These are phyloP conservation scores for Fusarium sp. DNA, from an alignment of 2,329 filamentous ascomycete genomes.

Conservation along the genomic window DNA sequence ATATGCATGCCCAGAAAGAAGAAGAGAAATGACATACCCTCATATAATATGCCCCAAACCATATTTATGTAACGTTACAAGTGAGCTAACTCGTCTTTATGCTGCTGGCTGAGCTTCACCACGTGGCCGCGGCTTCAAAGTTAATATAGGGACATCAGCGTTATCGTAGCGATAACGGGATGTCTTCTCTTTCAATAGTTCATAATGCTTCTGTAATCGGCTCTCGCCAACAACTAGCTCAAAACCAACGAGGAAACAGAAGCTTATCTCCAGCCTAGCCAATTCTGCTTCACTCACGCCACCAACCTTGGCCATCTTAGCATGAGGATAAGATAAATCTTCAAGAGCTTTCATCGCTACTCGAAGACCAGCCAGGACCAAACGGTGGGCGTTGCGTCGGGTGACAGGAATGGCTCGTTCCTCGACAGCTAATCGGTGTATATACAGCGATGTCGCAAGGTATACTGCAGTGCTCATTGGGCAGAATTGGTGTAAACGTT, in stretches of 20 bases:
- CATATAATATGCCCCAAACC: slow-evolving; percentile 12
- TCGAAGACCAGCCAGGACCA: slow-evolving; percentile 84
- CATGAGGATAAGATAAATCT: slow-evolving; percentile 88
- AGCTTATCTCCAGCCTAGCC: slow-evolving; percentile 87
- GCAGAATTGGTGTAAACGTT: slow-evolving; percentile 89
- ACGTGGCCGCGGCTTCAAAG: slow-evolving; percentile 42
- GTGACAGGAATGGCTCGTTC: slow-evolving; percentile 86
- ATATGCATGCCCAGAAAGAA: slow-evolving; percentile 15
- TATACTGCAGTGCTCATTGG: slow-evolving; percentile 95
- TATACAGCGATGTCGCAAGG: slow-evolving; percentile 88
- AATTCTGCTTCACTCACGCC: slow-evolving; percentile 87
- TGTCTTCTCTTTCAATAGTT: slow-evolving; percentile 50
- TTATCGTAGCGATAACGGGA: slow-evolving; percentile 43
- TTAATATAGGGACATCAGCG: slow-evolving; percentile 49
- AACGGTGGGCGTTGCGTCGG: slow-evolving; percentile 84
- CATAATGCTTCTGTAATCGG: slow-evolving; percentile 51
- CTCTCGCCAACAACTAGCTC: slow-evolving; percentile 71
- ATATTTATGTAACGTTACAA: slow-evolving; percentile 4
- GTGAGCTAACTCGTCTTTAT: slow-evolving; percentile 12
- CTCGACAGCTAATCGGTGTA: slow-evolving; percentile 82
- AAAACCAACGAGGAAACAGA: slow-evolving; percentile 88
- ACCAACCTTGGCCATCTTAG: slow-evolving; percentile 85
- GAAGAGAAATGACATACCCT: slow-evolving; percentile 17
- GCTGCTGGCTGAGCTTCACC: slow-evolving; percentile 35
- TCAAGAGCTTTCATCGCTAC: slow-evolving; percentile 97